Percentiles rank a stretch among this genome's conserved stretches.
Evolutionary conservation across 225 moss, liverwort and hornwort genomes (phyloP).

Genomic region (Physcomitrellopsis africana): DNA sequence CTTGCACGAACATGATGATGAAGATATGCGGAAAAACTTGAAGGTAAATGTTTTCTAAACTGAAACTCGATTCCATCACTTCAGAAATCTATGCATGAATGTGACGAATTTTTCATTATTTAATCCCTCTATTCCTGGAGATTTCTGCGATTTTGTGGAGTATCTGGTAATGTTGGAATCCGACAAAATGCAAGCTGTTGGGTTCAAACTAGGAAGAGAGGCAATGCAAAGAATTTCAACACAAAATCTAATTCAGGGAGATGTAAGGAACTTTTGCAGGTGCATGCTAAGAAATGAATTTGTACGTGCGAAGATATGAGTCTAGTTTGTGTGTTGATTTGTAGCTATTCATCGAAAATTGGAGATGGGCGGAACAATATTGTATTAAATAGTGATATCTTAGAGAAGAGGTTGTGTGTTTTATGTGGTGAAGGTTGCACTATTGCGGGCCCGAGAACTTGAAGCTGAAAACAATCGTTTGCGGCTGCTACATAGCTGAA

Average conservation of each 20-base stretch:
- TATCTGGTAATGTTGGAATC: too few relatives aligned
- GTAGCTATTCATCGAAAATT: neutral
- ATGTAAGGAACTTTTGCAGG: neutral
- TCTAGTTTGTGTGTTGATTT: neutral
- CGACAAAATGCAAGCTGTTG: too few relatives aligned
- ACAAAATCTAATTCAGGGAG: neutral
- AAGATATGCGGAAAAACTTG: conserved; percentile 36
- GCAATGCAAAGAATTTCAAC: too few relatives aligned
- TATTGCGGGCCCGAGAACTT: conserved; percentile 40
- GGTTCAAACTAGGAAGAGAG: too few relatives aligned
- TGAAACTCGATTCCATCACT: too few relatives aligned
- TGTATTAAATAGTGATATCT: neutral
- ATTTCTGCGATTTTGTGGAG: too few relatives aligned
- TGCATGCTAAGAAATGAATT: neutral
- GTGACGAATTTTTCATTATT: too few relatives aligned
- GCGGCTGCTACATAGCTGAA: conserved; percentile 26
- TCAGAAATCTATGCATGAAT: too few relatives aligned
- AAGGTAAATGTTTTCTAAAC: conserved; percentile 29
- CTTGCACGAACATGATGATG: conserved; percentile 39
- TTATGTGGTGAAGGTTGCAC: conserved; percentile 28
- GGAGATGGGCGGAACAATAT: neutral
- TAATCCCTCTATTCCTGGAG: too few relatives aligned
- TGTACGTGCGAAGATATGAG: neutral
- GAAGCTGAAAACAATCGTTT: conserved; percentile 49
- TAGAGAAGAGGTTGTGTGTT: neutral